Conservation (phyloP, 2,329 filamentous ascomycete species). For the Acephala macrosclerotiorum region DNA sequence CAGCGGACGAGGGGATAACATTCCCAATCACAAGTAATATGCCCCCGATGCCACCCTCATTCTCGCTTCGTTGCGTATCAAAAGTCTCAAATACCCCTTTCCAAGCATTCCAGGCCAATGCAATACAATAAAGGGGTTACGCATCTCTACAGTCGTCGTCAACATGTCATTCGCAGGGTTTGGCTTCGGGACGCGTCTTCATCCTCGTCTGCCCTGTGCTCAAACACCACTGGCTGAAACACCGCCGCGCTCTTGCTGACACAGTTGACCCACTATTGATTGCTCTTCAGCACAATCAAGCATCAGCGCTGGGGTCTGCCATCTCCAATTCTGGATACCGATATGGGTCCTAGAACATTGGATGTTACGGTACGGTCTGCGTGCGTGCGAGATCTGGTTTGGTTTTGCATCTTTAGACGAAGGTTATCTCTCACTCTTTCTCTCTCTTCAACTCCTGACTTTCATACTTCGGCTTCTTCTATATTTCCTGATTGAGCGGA, state of each 20-base stretch:
- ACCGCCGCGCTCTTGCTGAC: not conserved
- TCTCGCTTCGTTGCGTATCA: not conserved
- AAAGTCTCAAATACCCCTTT: not conserved
- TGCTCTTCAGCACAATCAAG: not conserved
- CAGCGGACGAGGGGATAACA: too few species aligned
- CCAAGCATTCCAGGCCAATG: not conserved
- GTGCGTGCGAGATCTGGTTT: not conserved
- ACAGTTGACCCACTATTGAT: too few species aligned
- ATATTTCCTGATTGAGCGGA: not conserved
- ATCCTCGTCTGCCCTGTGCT: not conserved
- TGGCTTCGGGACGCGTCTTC: not conserved
- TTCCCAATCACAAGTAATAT: conserved; percentile 2
- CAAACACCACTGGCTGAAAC: not conserved
- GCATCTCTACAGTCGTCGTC: not conserved
- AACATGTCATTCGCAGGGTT: not conserved
- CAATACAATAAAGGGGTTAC: too few species aligned
- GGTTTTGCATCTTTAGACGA: not conserved
- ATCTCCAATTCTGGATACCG: conserved; percentile 1
- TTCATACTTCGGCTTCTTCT: not conserved
- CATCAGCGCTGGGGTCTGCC: not conserved
- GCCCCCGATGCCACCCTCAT: not conserved
- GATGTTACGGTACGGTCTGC: not conserved
- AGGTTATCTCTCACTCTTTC: not conserved
- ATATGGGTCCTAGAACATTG: not conserved
- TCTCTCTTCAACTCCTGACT: not conserved